Evolutionary conservation across 305 asterid genomes (phyloP), one percentile per base, ranked within the genome.

Genomic region (Rubia occidens): DNA sequence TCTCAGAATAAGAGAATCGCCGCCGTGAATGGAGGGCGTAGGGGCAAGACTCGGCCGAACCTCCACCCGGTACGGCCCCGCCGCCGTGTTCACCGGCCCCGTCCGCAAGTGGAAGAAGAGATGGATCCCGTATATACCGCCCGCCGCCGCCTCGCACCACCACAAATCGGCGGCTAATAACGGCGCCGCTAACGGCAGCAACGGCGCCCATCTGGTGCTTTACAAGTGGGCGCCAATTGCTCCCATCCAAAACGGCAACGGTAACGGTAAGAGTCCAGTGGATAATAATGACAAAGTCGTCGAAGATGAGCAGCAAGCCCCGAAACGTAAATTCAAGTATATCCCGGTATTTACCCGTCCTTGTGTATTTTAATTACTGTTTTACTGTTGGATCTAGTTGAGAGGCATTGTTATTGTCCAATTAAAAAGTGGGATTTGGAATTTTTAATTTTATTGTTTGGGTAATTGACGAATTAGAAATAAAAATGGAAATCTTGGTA

Each of bases 101-200:
- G 98, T 92, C 39, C 90, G 98, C 42, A 85, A 78, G 85, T 92
- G 98, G 98, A 88, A 82, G 90, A 92, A 92, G 80, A 86, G 86
- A 77, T 93, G 98, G 98, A 82, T 90, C 79, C 81, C 82, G 74
- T 78, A 81, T 24, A 76, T 86, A 69, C 88, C 96, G 69, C 88
- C 96, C 68, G 75, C 92, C 0, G 83, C 21, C 78, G 82, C 26
- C 80, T 82, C 91, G 60, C 71, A 83, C 59, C 77, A 77, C 64
- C 73, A 77, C 20, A 78, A 73, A 53, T 72, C 70, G 17, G 37
- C 84, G 72, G 64, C 84, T 39, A 77, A 75, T 10, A 86, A 82
- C 75, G 87, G 88, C 10, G 51, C 76, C 37, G 76, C 73, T 54
- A 84, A 77, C 54, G 89, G 86, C 20, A 76, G 56, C 69, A 84